Evolutionary conservation across 345 rosid genomes (phyloP), one percentile per base, ranked within the genome.

Genomic region (Draba incana): DNA sequence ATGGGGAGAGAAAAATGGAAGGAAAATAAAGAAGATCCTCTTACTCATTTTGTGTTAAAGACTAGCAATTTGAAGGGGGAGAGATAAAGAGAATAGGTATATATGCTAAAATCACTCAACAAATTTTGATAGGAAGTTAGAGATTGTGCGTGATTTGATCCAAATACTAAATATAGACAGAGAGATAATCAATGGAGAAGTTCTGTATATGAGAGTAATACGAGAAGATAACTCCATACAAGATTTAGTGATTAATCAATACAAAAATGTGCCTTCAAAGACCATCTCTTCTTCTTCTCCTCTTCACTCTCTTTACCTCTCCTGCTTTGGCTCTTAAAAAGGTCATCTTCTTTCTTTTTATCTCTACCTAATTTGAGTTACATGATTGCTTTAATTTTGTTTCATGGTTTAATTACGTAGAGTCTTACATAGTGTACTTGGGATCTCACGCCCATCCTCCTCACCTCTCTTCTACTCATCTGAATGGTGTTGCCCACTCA

Each of bases 341-440:
- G 82, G 86, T 82, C 6, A 1, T 33, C 33, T 8, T 35, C 35
- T 39, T 11, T 58, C 12, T 35, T 10, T 37, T 0, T 28, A 8
- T 6, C 10, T 23, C 6, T 25, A 12, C 45, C 0, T 62, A 1
- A 20, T 20, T 20, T 20, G 28, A 28, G 47, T 33, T 50, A 31
- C 37, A 35, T 6, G 2, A 15, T 73, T 60, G 67, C 39, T 38
- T 45, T 43, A 43, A n/a, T 30, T 25, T 14, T 49, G 7, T 47
- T 48, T 20, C 3, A 16, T 8, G 33, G 33, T 14, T 47, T 61
- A 3, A 5, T 25, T 49, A 8, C 33, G 31, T 31, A 58, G 38
- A 85, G 92, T 74, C 93, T 0, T 87, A 87, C 24, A 44, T 85
- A 37, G 93, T 89, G 20, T 87, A 89, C 79, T 66, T 87, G 79